Base-by-base conservation (phyloP, 1,284 basidiomycete species). In the Ceratobasidium sp. region DNA sequence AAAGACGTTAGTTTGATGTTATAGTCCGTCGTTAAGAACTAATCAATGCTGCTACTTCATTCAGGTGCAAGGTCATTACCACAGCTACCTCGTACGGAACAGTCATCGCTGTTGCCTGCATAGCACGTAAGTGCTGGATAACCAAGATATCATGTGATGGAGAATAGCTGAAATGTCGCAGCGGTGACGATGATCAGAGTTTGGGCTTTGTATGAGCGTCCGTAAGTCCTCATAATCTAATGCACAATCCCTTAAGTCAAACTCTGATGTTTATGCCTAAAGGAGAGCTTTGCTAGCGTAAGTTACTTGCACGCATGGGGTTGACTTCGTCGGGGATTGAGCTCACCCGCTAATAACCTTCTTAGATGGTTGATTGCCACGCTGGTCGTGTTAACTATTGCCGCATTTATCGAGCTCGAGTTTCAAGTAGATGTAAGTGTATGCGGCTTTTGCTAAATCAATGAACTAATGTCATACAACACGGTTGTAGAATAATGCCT, bases 371-470 rank as follows among this genome's bases (percentile, higher is more conserved):
- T 62, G 20, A 5, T 62, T 38, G 10, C 7, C 38, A 38, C 15
- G 5, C 33, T 62, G 13, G 59, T 26, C 7, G 33, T 20, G 20
- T 10, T 26, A 38, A 17, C 59, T 15, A n/a, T 17, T 3, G 59
- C 33, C 9, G 6, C 59, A 7, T 40, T 62, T 13, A 38, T 62
- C 23, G 59, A 62, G 28, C 33, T n/a, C 59, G 40, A 62, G 38
- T 62, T 40, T 42, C 59, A 62, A 38, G 44, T 66, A n/a, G n/a
- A 66, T 50, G 48, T 66, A 17, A 48, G 48, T 52, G 20, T 54
- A 54, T 54, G 66, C 48, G 23, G 20, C 46, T 54, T 33, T 40
- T 26, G 23, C 17, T 20, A n/a, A 6, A 12, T 46, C 28, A 48
- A 33, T 9, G 48, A 68, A n/a, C n/a, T 52, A 28, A 33, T 33